Evolutionary conservation across 1,139 yeast species (phyloP).

Genomic region (Neolecta irregularis): DNA sequence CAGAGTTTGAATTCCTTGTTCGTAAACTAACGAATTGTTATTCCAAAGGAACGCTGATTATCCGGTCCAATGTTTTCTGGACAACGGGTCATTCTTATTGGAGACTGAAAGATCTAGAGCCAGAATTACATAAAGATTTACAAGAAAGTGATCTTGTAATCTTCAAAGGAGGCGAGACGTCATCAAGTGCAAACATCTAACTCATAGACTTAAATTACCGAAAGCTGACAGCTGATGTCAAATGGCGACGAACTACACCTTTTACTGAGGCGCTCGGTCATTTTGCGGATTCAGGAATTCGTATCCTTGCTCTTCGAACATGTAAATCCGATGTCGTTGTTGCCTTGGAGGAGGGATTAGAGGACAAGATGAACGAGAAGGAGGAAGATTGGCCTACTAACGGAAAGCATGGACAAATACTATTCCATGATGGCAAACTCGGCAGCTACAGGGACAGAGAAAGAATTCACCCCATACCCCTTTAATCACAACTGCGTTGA

Average conservation of each 20-base stretch:
- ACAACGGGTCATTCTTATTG: slow-evolving; percentile 58
- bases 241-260: slow-evolving; percentile 70
- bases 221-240: slow-evolving; percentile 74
- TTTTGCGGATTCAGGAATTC: slow-evolving; percentile 44
- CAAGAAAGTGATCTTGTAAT: slow-evolving; percentile 52
- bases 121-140: slow-evolving; percentile 36
- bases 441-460: too few species aligned
- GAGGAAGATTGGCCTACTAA: slow-evolving; percentile 42
- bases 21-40: slow-evolving; percentile 36
- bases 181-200: too few species aligned
- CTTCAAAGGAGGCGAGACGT: slow-evolving; percentile 89
- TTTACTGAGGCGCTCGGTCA: slow-evolving; percentile 57
- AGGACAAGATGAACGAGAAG: slow-evolving; percentile 55
- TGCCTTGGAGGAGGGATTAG: too few species aligned
- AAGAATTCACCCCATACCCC: too few species aligned
- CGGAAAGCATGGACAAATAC: too few species aligned
- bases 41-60: slow-evolving; percentile 34
- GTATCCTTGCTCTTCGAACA: slow-evolving; percentile 65
- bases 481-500: too few species aligned
- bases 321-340: slow-evolving; percentile 97
- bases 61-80: slow-evolving; percentile 71
- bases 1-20: slow-evolving; percentile 31
- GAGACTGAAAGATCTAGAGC: slow-evolving; percentile 40
- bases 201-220: slow-evolving; percentile 93
- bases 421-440: too few species aligned